These are phyloP conservation scores for Batrachochytrium dendrobatidis DNA, from an alignment of 371 early-diverging fungal genomes.

Conservation along the genomic window DNA sequence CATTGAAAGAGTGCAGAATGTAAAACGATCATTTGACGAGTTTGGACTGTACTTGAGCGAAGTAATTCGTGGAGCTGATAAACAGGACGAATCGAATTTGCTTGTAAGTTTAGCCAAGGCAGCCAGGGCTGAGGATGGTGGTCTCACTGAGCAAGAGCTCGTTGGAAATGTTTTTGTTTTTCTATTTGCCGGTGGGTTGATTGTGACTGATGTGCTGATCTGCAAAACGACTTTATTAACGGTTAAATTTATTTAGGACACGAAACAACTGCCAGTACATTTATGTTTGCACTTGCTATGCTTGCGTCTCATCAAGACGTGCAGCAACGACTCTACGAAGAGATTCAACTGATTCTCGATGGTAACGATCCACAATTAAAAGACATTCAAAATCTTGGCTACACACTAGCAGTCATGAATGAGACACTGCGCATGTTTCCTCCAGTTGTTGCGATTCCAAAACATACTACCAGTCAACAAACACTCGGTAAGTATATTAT, in stretches of 20 bases:
- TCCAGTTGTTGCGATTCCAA: conserved; percentile 21
- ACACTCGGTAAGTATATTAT: conserved; percentile 15
- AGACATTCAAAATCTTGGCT: conserved; percentile 13
- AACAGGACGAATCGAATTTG: conserved; percentile 9
- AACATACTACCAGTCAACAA: conserved; percentile 10
- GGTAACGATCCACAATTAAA: conserved; percentile 10
- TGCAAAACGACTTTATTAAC: no score
- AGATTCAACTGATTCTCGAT: conserved; percentile 11
- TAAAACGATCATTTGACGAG: conserved; percentile 5
- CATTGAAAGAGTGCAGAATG: conserved; percentile 8
- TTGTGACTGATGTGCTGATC: no score
- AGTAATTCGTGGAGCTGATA: conserved; percentile 8
- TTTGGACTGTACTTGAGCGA: conserved; percentile 15
- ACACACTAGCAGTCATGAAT: conserved; percentile 27
- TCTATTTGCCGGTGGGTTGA: conserved; percentile 20
- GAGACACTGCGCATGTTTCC: conserved; percentile 27
- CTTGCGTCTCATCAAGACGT: conserved; percentile 11
- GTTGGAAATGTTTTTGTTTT: conserved; percentile 21
- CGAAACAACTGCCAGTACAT: conserved; percentile 26
- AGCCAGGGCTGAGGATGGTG: conserved; percentile 4
- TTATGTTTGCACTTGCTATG: conserved; percentile 4
- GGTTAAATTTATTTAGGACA: no score
- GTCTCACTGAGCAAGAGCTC: conserved; percentile 17
- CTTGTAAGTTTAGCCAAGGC: conserved; percentile 11
- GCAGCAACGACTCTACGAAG: conserved; percentile 18